A percentile compares a stretch with the other conserved stretches of the same genome.
Conservation (phyloP, 2,329 filamentous ascomycete species). For the Cytospora mali region DNA sequence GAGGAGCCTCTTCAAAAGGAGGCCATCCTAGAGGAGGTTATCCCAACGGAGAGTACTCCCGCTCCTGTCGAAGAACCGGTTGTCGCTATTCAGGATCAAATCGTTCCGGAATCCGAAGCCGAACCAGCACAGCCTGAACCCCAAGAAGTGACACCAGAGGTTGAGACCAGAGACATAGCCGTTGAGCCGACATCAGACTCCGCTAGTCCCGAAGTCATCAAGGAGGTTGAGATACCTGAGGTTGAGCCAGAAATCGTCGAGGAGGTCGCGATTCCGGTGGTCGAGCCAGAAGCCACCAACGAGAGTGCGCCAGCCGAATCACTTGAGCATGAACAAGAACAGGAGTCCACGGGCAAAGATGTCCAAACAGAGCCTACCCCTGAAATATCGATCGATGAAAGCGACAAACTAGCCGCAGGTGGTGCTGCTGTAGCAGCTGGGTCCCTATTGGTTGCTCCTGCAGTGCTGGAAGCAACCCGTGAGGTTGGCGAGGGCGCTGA, state of each 20-base stretch:
- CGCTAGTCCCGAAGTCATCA: neutral
- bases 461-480: slow-evolving; percentile 4
- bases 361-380: neutral
- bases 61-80: neutral
- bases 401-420: neutral
- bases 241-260: neutral
- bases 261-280: neutral
- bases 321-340: neutral
- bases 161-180: neutral
- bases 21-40: neutral
- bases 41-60: neutral
- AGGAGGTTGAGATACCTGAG: neutral
- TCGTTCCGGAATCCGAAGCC: neutral
- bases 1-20: neutral
- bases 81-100: neutral
- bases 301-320: neutral
- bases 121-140: neutral
- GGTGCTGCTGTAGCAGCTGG: slow-evolving; percentile 12
- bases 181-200: neutral
- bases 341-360: neutral
- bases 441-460: slow-evolving; percentile 11
- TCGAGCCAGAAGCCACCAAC: neutral
- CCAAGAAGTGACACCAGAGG: neutral
- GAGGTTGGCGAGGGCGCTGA: slow-evolving; percentile 1
- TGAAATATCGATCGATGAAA: neutral